Evolutionary conservation across 768 basidiomycete genomes (phyloP).

Genomic region (Kwoniella mangroviensis): DNA sequence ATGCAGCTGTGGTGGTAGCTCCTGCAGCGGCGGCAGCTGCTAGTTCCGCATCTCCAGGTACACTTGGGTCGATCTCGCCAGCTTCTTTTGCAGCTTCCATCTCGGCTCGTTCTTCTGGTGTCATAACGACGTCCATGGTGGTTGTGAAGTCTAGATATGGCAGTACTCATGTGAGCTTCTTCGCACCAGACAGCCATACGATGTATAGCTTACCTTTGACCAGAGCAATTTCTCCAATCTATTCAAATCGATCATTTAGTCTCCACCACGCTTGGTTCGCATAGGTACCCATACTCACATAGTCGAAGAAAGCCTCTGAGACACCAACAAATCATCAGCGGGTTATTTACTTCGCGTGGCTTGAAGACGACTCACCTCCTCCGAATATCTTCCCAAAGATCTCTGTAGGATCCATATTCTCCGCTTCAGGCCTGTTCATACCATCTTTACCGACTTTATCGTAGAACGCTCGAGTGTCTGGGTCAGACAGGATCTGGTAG

Average conservation of each 20-base stretch:
- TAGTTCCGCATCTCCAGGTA: conserved; percentile 21
- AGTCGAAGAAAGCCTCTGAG: conserved; percentile 78
- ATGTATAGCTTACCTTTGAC: conserved; percentile 68
- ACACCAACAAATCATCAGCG: background rate
- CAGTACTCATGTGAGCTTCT: too few species aligned
- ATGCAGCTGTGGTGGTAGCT: conserved; percentile 26
- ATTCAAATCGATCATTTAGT: conserved; percentile 28
- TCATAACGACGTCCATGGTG: conserved; percentile 72
- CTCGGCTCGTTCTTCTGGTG: conserved; percentile 89
- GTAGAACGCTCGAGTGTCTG: conserved; percentile 83
- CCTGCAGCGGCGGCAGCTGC: conserved; percentile 27
- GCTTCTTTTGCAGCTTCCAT: conserved; percentile 74
- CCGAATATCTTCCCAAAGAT: conserved; percentile 97
- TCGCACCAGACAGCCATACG: too few species aligned
- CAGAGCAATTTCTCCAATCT: conserved; percentile 96
- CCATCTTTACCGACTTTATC: conserved; percentile 93
- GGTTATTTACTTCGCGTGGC: background rate
- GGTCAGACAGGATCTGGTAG: conserved; percentile 74
- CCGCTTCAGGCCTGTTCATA: conserved; percentile 74
- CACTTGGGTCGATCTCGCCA: conserved; percentile 52
- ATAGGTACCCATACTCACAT: conserved; percentile 64
- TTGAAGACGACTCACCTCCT: conserved; percentile 60
- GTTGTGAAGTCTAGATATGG: conserved; percentile 71
- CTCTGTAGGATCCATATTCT: conserved; percentile 88
- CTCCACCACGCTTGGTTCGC: too few species aligned